Percentiles rank a stretch among this genome's conserved stretches.
phyloP scores from a whole-genome alignment of 1,284 basidiomycete genomes.

The Trichosporon inkin region DNA sequence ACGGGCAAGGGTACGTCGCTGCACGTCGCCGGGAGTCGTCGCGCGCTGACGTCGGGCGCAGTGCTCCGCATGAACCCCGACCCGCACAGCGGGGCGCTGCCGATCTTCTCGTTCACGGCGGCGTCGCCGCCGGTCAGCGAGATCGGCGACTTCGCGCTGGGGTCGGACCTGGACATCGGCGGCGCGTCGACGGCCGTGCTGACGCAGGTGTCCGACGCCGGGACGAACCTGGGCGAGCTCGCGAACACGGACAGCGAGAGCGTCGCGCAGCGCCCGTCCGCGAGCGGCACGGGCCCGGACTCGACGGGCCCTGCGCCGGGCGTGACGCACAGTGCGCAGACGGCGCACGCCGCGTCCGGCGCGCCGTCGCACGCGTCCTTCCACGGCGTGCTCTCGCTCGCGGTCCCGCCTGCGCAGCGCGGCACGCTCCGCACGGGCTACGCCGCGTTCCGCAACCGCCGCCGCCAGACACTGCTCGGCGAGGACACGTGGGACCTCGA shows the following conservation, averaged over 20 bases:
- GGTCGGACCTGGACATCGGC: conserved; percentile 47
- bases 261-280: not conserved
- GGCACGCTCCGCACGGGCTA: conserved; percentile 52
- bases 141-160: conserved; percentile 31
- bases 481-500: conserved; percentile 53
- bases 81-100: conserved; percentile 26
- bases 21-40: not conserved
- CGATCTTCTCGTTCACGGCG: conserved; percentile 37
- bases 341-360: not conserved
- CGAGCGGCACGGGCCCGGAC: not conserved
- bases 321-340: not conserved
- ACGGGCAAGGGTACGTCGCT: conserved; percentile 33
- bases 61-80: conserved; percentile 37
- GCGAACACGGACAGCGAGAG: not conserved
- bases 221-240: not conserved
- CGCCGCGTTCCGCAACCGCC: conserved; percentile 53
- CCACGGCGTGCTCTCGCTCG: conserved; percentile 41
- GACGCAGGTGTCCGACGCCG: conserved; percentile 26
- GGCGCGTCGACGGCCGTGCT: conserved; percentile 38
- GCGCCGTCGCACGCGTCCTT: conserved; percentile 36
- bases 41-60: conserved; percentile 18
- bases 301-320: not conserved
- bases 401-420: conserved; percentile 40
- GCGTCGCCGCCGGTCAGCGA: conserved; percentile 20
- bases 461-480: conserved; percentile 52